Base-by-base conservation (phyloP, 805 yeast genomes). In the Monosporozyma aquatica region DNA sequence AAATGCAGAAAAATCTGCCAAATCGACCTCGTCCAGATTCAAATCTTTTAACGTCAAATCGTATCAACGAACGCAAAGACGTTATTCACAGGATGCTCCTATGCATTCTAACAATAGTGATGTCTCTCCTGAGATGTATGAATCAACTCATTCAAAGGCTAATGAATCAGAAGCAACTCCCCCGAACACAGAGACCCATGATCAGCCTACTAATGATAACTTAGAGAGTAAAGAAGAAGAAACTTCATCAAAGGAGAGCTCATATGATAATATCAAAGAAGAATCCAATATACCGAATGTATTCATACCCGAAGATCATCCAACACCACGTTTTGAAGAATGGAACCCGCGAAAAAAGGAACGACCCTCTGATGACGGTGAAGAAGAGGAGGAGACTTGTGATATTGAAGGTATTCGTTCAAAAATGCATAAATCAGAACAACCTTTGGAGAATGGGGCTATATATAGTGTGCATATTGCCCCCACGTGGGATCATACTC, bases 11-110 rank as follows among this genome's bases (percentile, higher is more conserved):
- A 29, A 26, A 27, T 25, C 29, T 22, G 6, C 33, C 15, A 28
- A 37, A 24, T 29, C 47, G 6, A 47, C 44, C 24, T 53, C 49
- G 11, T 50, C 58, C 2, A 50, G 46, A 5, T 51, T 52, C 28
- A 57, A 54, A 37, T 50, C 59, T 4, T 58, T 58, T 37, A 58
- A 57, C 37, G 40, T 58, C 37, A 58, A 58, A 29, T 48, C 55
- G 29, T 58, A 57, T 25, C 54, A 37, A 44, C 42, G 39, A 28
- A 26, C 20, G 22, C 34, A 38, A 42, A 36, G 29, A 22, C n/a
- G 15, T 13, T 25, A 5, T 13, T 15, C 34, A 9, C 14, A 30
- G 17, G 35, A 30, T 18, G n/a, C n/a, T n/a, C n/a, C n/a, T n/a
- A n/a, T n/a, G n/a, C n/a, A n/a, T n/a, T n/a, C n/a, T n/a, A n/a